phyloP scores from a whole-genome alignment of 371 early-diverging fungal species.

The Mortierella sp. region DNA sequence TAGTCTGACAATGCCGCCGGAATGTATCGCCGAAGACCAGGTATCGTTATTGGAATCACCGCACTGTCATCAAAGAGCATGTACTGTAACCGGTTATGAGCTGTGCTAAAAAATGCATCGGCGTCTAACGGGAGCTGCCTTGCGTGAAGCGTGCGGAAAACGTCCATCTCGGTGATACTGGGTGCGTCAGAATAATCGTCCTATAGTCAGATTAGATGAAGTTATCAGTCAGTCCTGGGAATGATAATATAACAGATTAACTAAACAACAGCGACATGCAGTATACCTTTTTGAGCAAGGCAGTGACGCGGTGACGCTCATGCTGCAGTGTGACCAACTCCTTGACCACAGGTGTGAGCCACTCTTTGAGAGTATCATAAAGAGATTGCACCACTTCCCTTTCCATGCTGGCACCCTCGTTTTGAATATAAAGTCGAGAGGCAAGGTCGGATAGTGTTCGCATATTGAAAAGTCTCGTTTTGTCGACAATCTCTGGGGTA shows the following conservation, averaged over 20 bases:
- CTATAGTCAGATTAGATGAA: background rate
- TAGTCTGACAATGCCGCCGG: constrained; percentile 2
- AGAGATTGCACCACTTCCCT: constrained; percentile 16
- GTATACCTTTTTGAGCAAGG: constrained; percentile 26
- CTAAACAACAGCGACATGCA: background rate
- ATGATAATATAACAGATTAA: background rate
- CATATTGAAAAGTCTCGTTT: constrained; percentile 32
- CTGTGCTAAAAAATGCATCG: constrained; percentile 18
- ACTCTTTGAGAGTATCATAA: constrained; percentile 38
- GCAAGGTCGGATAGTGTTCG: constrained; percentile 23
- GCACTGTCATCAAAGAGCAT: constrained; percentile 16
- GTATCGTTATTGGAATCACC: background rate
- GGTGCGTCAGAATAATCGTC: background rate
- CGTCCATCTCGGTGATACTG: constrained; percentile 29
- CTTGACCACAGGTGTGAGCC: constrained; percentile 32
- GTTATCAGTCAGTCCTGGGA: background rate
- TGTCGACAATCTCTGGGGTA: constrained; percentile 11
- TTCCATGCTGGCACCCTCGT: constrained; percentile 35
- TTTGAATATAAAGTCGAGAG: constrained; percentile 34
- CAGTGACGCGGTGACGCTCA: constrained; percentile 26
- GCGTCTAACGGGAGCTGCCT: constrained; percentile 20
- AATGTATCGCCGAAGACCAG: background rate
- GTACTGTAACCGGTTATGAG: constrained; percentile 2
- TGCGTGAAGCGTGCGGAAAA: constrained; percentile 32
- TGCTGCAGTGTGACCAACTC: constrained; percentile 32